Base-by-base conservation (phyloP, 164 flowering plant species). In the Sextonia rubra region DNA sequence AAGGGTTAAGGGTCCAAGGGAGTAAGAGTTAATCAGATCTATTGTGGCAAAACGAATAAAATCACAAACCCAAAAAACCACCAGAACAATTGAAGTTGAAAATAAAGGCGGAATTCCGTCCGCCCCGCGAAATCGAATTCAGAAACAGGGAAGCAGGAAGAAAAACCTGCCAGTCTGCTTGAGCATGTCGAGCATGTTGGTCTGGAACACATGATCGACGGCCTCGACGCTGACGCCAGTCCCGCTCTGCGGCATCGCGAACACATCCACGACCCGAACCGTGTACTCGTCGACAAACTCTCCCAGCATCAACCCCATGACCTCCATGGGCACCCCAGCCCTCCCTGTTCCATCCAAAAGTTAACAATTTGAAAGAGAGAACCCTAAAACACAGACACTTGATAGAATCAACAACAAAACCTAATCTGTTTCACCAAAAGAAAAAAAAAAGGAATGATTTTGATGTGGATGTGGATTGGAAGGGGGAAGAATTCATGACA, bases 291-390 rank as follows among this genome's bases (percentile, higher is more conserved):
- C 99, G 60, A 94, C 97, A 69, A 94, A 94, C 80, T 94, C 98
- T 17, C 99, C 98, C 48, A 94, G 82, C 99, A 94, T 94, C 87
- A 94, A 75, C 0, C 99, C 99, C 99, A 94, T 94, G 14, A 94
- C 99, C 77, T 94, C 99, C 99, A 92, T 94, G 2, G 99, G 99
- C 32, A 94, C 99, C 37, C 99, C 99, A 76, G 99, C 99, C 69
- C 99, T 90, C 56, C 99, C 98, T 94, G 80, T 47, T 24, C 48
- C 63, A 75, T 60, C 48, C 60, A 61, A 60, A 37, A 37, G 44
- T 37, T 37, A 71, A 65, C 8, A 37, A 37, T 9, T 37, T 37
- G 7, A 32, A 37, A 32, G 1, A 37, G 8, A 27, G 30, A 27
- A 37, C 11, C 44, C 76, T 78, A 71, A 69, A 73, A 66, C 44